Evolutionary conservation across 1,284 basidiomycete genomes (phyloP).

Genomic region (Ganoderma leucocontextum): DNA sequence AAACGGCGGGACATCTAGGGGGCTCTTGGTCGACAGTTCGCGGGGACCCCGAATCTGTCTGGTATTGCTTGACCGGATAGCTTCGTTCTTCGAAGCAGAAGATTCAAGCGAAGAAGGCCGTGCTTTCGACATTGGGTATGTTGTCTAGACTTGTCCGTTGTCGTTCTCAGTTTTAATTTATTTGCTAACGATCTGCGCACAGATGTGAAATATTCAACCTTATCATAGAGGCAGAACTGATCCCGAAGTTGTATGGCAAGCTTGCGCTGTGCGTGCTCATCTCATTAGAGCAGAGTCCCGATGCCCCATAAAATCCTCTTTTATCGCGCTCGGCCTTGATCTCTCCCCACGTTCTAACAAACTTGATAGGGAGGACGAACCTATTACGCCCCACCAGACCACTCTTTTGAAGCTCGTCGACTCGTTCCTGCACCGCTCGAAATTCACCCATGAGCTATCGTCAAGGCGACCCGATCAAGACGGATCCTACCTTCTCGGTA

Average conservation of each 20-base stretch:
- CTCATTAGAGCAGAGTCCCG: not conserved
- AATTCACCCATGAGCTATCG: slow-evolving; percentile 24
- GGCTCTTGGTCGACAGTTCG: slow-evolving; percentile 56
- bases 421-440: slow-evolving; percentile 70
- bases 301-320: slow-evolving; percentile 3
- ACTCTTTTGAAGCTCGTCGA: slow-evolving; percentile 88
- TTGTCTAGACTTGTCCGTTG: not conserved
- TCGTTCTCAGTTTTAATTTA: not conserved
- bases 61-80: slow-evolving; percentile 71
- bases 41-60: slow-evolving; percentile 70
- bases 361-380: slow-evolving; percentile 64
- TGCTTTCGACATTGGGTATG: slow-evolving; percentile 81
- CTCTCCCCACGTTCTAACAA: not conserved
- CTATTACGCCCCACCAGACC: slow-evolving; percentile 85
- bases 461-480: slow-evolving; percentile 32
- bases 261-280: slow-evolving; percentile 45
- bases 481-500: slow-evolving; percentile 55
- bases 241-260: slow-evolving; percentile 45
- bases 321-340: not conserved
- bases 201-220: slow-evolving; percentile 52
- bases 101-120: slow-evolving; percentile 65
- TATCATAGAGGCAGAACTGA: slow-evolving; percentile 46
- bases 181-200: not conserved
- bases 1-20: slow-evolving; percentile 42
- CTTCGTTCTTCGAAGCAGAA: slow-evolving; percentile 68